Conservation (phyloP, 768 basidiomycete species). For the Suillus cothurnatus region DNA sequence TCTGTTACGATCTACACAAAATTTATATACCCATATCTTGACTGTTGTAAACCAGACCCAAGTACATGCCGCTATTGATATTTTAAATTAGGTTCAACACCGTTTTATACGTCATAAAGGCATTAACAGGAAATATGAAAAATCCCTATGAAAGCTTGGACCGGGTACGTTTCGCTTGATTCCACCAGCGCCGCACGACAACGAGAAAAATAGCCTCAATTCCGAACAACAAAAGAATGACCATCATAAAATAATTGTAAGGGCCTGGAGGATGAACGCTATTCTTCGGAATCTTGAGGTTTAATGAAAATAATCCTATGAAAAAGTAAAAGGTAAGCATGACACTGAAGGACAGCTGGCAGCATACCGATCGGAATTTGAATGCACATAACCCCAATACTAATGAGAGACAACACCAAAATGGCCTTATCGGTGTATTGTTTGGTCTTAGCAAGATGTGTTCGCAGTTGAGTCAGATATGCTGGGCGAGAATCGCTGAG, state of each 20-base stretch:
- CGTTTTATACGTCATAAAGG: not conserved
- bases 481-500: conserved; percentile 86
- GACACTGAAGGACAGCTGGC: not conserved
- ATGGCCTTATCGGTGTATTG: conserved; percentile 66
- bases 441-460: conserved; percentile 60
- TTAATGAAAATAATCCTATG: conserved; percentile 68
- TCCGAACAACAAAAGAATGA: conserved; percentile 47
- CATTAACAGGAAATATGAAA: not conserved
- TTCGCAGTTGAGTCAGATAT: conserved; percentile 76
- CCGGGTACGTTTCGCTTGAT: conserved; percentile 47
- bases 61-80: not conserved
- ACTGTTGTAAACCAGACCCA: not conserved
- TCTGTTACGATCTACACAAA: not conserved
- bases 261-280: conserved; percentile 31
- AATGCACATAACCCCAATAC: conserved; percentile 65
- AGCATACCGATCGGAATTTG: conserved; percentile 60
- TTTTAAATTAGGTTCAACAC: conserved; percentile 1
- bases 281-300: conserved; percentile 66
- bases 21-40: not conserved
- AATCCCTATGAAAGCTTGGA: conserved; percentile 6
- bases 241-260: conserved; percentile 56
- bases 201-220: conserved; percentile 47
- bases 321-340: not conserved
- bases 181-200: conserved; percentile 68
- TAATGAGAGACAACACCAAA: conserved; percentile 65